Base-by-base conservation (phyloP, 2,329 filamentous ascomycete species). In the Lecanicillium sp. region DNA sequence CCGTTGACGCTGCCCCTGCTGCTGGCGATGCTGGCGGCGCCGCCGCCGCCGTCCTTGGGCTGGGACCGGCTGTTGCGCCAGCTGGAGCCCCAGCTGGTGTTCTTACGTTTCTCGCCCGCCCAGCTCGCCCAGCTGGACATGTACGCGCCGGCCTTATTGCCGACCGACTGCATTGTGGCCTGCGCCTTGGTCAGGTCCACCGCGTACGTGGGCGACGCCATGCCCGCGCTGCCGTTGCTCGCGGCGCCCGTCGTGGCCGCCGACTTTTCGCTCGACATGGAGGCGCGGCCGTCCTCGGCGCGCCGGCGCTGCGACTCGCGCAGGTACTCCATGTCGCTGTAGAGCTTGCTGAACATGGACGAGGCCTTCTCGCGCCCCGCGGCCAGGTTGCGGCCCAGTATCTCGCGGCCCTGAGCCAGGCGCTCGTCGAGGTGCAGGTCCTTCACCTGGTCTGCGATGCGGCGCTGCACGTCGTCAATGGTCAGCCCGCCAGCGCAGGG, bases 341-440 rank as follows among this genome's bases (percentile, higher is more conserved):
- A 97, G 23, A 97, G 74, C 59, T 82, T 90, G 63, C 86, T 94
- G 65, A 96, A 88, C 30, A 93, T 84, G 4, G 82, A 85, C 17
- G 85, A 90, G 1, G 95, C 87, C 68, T 91, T 94, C 59, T 93
- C 89, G 48, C 86, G 84, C 0, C 93, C 90, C 1, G 86, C 88
- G 4, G 87, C 86, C n/a, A 96, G 65, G 58, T 95, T 90, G 51
- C 90, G 84, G n/a, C 88, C 89, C 2, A 97, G 74, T 0, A 84
- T 86, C 64, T 97, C 93, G 47, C 83, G 80, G 8, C 90, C 87
- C 51, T 87, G 84, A 1, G 87, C 84, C 50, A 97, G 82, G 8
- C 87, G 81, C 62, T 97, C 93, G 62, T 98, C 93, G 2, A 97
- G 77, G 62, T 97, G 90, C 41, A 97, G 77, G 52, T 97, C 91